These are phyloP conservation scores for Colletotrichum orbiculare DNA, from an alignment of 2,329 filamentous ascomycete species.

Conservation along the genomic window DNA sequence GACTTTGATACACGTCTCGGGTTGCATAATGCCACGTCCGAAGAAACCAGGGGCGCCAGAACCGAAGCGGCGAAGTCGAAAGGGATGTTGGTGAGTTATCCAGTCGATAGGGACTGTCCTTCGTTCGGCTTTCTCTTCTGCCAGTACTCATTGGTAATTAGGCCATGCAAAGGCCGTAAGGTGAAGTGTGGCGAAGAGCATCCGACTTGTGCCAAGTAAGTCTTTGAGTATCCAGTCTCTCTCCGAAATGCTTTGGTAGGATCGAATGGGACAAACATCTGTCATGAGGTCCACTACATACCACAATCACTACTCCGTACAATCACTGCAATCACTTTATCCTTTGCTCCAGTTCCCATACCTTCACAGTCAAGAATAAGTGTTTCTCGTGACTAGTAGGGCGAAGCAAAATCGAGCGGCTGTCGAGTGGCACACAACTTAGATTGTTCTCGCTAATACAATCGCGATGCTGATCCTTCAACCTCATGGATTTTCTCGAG, in stretches of 20 bases:
- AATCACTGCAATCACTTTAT: too few relatives aligned
- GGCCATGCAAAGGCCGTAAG: constrained; percentile 82
- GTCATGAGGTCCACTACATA: too few relatives aligned
- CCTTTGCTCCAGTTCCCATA: too few relatives aligned
- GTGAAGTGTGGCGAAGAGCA: constrained; percentile 83
- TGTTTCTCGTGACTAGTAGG: too few relatives aligned
- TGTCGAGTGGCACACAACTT: too few relatives aligned
- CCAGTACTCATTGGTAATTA: constrained; percentile 47
- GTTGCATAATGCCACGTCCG: constrained; percentile 52
- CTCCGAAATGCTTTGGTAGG: background rate
- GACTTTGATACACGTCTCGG: constrained; percentile 18
- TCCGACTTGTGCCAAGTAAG: constrained; percentile 74
- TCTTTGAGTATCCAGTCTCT: constrained; percentile 11
- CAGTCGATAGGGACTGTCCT: background rate
- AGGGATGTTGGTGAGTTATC: constrained; percentile 56
- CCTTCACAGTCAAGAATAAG: too few relatives aligned
- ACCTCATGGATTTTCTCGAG: too few relatives aligned
- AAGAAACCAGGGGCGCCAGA: constrained; percentile 55
- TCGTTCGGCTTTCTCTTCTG: background rate
- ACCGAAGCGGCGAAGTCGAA: constrained; percentile 57
- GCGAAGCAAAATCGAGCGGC: too few relatives aligned
- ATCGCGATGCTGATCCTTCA: too few relatives aligned
- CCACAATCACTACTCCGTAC: too few relatives aligned
- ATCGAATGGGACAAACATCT: background rate
- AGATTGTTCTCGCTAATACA: too few relatives aligned